Evolutionary conservation across 331 rosid species (phyloP).

Genomic region (Spiraea crenata): DNA sequence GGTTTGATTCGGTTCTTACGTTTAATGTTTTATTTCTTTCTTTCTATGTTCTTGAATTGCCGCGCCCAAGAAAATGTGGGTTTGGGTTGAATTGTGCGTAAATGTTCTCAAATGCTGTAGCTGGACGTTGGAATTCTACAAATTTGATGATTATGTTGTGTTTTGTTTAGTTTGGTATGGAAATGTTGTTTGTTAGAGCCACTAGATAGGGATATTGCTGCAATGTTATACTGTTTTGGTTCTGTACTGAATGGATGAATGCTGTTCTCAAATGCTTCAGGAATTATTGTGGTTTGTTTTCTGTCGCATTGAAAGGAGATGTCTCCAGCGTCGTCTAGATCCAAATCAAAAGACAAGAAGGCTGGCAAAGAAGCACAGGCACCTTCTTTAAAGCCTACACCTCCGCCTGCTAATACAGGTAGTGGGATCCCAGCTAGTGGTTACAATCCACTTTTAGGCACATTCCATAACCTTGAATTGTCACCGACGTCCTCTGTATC

Average conservation of each 20-base stretch:
- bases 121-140: neutral
- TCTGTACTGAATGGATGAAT: constrained; percentile 9
- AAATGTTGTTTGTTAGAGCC: neutral
- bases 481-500: constrained; percentile 50
- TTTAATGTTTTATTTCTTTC: neutral
- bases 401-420: constrained; percentile 56
- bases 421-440: constrained; percentile 81
- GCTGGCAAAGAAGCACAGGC: constrained; percentile 67
- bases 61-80: neutral
- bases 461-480: constrained; percentile 76
- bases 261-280: constrained; percentile 35
- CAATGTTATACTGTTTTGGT: no score
- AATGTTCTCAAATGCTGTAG: neutral
- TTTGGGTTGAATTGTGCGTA: neutral
- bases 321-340: constrained; percentile 90
- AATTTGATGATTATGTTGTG: neutral
- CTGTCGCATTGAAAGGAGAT: constrained; percentile 35
- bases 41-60: neutral
- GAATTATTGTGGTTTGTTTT: constrained; percentile 1
- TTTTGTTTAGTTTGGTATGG: neutral
- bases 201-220: neutral
- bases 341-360: constrained; percentile 91
- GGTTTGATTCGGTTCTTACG: neutral
- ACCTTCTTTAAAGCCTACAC: constrained; percentile 53
- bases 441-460: constrained; percentile 84